phyloP scores from a whole-genome alignment of 1,284 basidiomycete species.

The Cutaneotrichosporon cavernicola region DNA sequence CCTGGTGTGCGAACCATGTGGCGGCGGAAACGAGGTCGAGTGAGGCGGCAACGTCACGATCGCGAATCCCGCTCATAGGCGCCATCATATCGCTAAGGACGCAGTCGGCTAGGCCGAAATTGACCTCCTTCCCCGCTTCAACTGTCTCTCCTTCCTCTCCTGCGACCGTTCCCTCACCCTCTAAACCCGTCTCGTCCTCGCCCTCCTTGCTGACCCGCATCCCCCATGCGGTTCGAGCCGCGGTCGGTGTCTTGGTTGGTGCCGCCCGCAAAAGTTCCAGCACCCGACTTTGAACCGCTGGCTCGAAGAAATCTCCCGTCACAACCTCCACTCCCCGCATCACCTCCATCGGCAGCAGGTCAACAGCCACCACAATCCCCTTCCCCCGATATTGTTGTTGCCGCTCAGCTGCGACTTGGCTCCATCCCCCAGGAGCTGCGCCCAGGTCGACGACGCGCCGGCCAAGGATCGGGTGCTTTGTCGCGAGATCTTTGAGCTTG shows the following conservation, averaged over 20 bases:
- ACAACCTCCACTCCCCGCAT: conserved; percentile 68
- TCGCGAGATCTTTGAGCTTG: conserved; percentile 61
- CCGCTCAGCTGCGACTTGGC: conserved; percentile 63
- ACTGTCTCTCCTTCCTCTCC: neutral
- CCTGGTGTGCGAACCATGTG: conserved; percentile 40
- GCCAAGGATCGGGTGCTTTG: conserved; percentile 56
- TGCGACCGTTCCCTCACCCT: neutral
- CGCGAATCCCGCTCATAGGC: conserved; percentile 49
- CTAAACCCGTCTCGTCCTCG: conserved; percentile 6
- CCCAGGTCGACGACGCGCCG: conserved; percentile 73
- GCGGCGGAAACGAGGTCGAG: conserved; percentile 51
- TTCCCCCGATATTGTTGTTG: conserved; percentile 10
- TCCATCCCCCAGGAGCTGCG: conserved; percentile 85
- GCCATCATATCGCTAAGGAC: conserved; percentile 56
- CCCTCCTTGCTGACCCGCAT: neutral
- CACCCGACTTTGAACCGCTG: conserved; percentile 59
- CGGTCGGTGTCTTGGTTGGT: neutral
- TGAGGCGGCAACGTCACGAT: conserved; percentile 46
- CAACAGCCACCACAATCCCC: conserved; percentile 64
- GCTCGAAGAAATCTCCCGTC: conserved; percentile 71
- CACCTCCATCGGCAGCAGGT: conserved; percentile 66
- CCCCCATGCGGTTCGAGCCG: neutral
- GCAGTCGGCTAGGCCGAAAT: conserved; percentile 40
- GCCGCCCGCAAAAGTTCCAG: neutral
- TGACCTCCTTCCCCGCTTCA: neutral